phyloP scores from a whole-genome alignment of 2,329 filamentous ascomycete genomes.

The Microsporum canis region DNA sequence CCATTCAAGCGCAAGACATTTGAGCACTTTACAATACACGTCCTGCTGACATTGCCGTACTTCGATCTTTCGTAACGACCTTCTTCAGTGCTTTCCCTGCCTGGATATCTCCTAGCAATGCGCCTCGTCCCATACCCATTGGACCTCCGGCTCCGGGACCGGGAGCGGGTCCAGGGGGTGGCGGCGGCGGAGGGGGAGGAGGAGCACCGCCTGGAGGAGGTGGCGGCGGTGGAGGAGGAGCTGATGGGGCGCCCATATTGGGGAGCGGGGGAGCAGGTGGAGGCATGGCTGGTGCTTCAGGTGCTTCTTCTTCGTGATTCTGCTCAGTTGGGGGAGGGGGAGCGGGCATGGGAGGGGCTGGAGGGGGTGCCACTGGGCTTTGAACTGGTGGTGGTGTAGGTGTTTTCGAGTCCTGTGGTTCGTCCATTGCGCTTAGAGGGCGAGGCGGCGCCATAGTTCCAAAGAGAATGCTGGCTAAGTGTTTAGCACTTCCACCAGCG shows the following conservation, averaged over 20 bases:
- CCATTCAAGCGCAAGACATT: not conserved
- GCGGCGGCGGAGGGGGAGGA: slow-evolving; percentile 23
- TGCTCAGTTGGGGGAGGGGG: slow-evolving; percentile 26
- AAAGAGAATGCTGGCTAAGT: slow-evolving; percentile 88
- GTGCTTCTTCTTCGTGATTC: slow-evolving; percentile 16
- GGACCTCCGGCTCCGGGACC: not conserved
- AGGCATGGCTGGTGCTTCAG: slow-evolving; percentile 23
- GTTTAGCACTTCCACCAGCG: slow-evolving; percentile 72
- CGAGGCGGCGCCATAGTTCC: slow-evolving; percentile 93
- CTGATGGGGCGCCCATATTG: slow-evolving; percentile 14
- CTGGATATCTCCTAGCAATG: slow-evolving; percentile 73
- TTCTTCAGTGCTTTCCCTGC: slow-evolving; percentile 70
- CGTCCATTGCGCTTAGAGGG: slow-evolving; percentile 70
- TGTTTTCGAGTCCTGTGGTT: slow-evolving; percentile 39
- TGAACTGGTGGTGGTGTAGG: slow-evolving; percentile 35
- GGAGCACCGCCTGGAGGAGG: slow-evolving; percentile 26
- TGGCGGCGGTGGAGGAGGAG: slow-evolving; percentile 29
- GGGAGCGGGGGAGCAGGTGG: slow-evolving; percentile 21
- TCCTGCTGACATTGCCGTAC: slow-evolving; percentile 60
- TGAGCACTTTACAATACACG: slow-evolving; percentile 45
- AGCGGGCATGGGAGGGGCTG: slow-evolving; percentile 24
- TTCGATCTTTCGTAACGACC: slow-evolving; percentile 80
- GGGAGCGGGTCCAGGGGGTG: slow-evolving; percentile 15
- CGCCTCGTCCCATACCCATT: slow-evolving; percentile 36
- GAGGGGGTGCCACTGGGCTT: slow-evolving; percentile 28